Evolutionary conservation across 176 grass and related monocot species (phyloP).

Genomic region (Olyra latifolia): DNA sequence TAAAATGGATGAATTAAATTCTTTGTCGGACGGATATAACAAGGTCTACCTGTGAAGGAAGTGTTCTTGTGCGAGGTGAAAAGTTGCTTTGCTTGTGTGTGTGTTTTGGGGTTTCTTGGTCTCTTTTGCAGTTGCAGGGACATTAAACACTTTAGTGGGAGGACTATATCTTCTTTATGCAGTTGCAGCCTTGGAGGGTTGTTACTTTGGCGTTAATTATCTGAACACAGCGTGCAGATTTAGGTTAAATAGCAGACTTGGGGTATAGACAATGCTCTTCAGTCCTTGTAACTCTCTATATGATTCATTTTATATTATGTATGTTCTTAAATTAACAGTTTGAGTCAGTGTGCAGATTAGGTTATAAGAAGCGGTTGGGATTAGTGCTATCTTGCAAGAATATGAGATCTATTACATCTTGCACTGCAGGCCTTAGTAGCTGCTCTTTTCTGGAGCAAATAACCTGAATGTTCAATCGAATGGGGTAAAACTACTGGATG

Average conservation of each 20-base stretch:
- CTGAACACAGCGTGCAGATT: neutral
- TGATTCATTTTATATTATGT: conserved; percentile 1
- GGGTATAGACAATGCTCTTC: neutral
- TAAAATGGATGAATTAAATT: conserved; percentile 47
- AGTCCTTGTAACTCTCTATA: neutral
- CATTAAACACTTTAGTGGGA: conserved; percentile 22
- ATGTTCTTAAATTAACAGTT: conserved; percentile 41
- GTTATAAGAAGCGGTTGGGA: conserved; percentile 15
- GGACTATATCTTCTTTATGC: conserved; percentile 7
- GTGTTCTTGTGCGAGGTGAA: conserved; percentile 32
- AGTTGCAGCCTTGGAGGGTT: conserved; percentile 28
- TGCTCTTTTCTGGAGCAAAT: conserved; percentile 15
- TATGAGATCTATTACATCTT: neutral
- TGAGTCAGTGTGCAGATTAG: conserved; percentile 47
- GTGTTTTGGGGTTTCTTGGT: conserved; percentile 6
- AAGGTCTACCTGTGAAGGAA: conserved; percentile 44
- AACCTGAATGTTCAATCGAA: conserved; percentile 5
- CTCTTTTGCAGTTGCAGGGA: conserved; percentile 48
- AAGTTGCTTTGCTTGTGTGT: conserved; percentile 10
- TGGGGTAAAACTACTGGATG: conserved; percentile 27
- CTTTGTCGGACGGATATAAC: conserved; percentile 36
- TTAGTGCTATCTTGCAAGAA: conserved; percentile 31
- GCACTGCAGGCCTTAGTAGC: conserved; percentile 11
- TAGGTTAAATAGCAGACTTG: conserved; percentile 15
- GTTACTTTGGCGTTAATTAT: conserved; percentile 10